Conservation (phyloP, 257 asterid genomes). For the Marsdenia floribunda region DNA sequence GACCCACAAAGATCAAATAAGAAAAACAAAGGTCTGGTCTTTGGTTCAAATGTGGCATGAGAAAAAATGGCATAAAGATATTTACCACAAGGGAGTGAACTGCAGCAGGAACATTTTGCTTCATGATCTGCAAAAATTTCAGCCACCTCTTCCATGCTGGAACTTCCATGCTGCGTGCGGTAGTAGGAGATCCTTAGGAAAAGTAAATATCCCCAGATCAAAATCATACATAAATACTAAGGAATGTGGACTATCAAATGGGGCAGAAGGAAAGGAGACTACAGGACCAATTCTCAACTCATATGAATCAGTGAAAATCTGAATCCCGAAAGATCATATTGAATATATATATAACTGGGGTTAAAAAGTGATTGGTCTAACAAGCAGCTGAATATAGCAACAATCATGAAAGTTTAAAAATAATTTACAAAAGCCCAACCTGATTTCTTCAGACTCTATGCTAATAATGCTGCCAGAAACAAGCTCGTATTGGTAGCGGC, state of each 20-base stretch:
- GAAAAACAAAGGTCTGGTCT: background rate
- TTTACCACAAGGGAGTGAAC: slow-evolving; percentile 90
- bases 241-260: slow-evolving; percentile 24
- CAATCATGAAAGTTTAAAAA: no score
- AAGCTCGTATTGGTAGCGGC: slow-evolving; percentile 88
- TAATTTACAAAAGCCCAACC: slow-evolving; percentile 36
- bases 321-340: background rate
- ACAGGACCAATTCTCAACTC: background rate
- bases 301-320: background rate
- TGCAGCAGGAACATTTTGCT: slow-evolving; percentile 80
- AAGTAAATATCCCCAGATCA: slow-evolving; percentile 87
- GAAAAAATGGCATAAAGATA: background rate
- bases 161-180: slow-evolving; percentile 99
- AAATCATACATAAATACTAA: slow-evolving; percentile 36
- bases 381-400: background rate
- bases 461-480: slow-evolving; percentile 70
- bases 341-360: background rate
- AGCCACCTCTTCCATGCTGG: slow-evolving; percentile 94
- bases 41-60: background rate
- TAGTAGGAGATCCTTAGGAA: slow-evolving; percentile 98
- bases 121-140: slow-evolving; percentile 58
- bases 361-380: background rate
- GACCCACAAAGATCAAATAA: background rate
- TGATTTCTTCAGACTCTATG: slow-evolving; percentile 85
- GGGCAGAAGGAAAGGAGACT: background rate